Conservation (phyloP, 164 flowering plant species). For the Echeveria elegans region DNA sequence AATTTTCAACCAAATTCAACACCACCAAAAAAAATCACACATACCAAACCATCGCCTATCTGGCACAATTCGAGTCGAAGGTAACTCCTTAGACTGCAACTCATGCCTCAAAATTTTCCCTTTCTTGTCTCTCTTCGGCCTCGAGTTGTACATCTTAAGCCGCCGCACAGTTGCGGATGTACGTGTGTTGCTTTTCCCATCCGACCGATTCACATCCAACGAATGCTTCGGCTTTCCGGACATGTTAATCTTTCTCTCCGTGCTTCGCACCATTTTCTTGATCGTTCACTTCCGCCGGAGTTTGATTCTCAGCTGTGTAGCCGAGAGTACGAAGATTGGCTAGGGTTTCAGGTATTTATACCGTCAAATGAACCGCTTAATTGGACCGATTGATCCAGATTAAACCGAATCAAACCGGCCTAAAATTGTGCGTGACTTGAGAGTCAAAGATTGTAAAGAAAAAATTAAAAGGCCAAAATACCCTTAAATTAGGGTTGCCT, state of each 20-base stretch:
- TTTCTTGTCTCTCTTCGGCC: slow-evolving; percentile 56
- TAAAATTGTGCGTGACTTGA: too few relatives aligned
- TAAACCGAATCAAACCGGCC: too few relatives aligned
- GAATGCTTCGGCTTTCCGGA: slow-evolving; percentile 96
- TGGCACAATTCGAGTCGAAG: slow-evolving; percentile 72
- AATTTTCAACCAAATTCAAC: neutral
- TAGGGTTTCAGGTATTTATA: too few relatives aligned
- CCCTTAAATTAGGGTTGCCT: too few relatives aligned
- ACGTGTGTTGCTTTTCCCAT: slow-evolving; percentile 27
- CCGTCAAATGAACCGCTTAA: too few relatives aligned
- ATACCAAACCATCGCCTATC: slow-evolving; percentile 96
- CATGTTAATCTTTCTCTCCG: slow-evolving; percentile 51
- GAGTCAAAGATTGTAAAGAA: too few relatives aligned
- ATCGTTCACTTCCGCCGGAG: neutral
- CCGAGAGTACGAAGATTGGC: too few relatives aligned
- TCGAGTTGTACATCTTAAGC: slow-evolving; percentile 75
- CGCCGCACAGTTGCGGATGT: slow-evolving; percentile 91
- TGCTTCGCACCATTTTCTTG: slow-evolving; percentile 52
- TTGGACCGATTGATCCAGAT: too few relatives aligned
- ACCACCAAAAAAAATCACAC: too few relatives aligned
- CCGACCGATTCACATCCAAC: slow-evolving; percentile 55
- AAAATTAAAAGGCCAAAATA: too few relatives aligned
- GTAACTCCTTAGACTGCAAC: slow-evolving; percentile 68
- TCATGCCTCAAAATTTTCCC: slow-evolving; percentile 66
- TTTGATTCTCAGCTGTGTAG: too few relatives aligned